These are phyloP conservation scores for Tuber melanosporum DNA, from an alignment of 495 filamentous ascomycete genomes.

Conservation along the genomic window DNA sequence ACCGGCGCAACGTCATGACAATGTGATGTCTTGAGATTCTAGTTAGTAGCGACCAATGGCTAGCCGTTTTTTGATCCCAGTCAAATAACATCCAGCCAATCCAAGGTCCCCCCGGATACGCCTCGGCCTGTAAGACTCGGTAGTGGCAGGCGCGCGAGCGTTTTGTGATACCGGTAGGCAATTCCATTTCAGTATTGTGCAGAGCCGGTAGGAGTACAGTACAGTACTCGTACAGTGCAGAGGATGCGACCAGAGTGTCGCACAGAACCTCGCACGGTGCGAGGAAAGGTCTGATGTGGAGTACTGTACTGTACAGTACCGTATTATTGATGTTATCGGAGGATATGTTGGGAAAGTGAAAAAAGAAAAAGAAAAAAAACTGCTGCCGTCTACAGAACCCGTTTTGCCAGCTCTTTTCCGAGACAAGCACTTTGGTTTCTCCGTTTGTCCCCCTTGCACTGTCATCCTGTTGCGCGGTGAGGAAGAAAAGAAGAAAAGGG, in stretches of 20 bases:
- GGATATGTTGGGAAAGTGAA: not conserved
- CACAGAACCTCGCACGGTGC: not conserved
- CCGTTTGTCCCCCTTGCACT: not conserved
- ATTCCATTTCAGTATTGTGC: too few species aligned
- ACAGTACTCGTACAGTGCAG: not conserved
- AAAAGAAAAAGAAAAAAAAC: not conserved
- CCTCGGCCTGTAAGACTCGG: not conserved
- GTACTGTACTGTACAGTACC: too few species aligned
- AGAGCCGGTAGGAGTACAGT: too few species aligned
- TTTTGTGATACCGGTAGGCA: not conserved
- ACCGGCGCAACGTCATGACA: too few species aligned
- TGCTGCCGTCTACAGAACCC: not conserved
- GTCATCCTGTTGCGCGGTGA: not conserved
- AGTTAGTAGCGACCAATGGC: not conserved
- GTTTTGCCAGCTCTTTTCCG: not conserved
- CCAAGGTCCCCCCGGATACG: not conserved
- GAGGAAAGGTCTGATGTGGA: not conserved
- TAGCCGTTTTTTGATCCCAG: not conserved
- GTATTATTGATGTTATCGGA: not conserved
- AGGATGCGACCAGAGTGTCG: not conserved
- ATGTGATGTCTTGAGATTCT: not conserved
- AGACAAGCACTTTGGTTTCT: not conserved
- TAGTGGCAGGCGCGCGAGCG: not conserved
- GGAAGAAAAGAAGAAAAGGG: not conserved
- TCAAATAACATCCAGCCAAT: not conserved